A percentile compares a stretch with the other conserved stretches of the same genome.
These are phyloP conservation scores for Stentor coeruleus DNA, from an alignment of 73 alveolate species.

Conservation along the genomic window DNA sequence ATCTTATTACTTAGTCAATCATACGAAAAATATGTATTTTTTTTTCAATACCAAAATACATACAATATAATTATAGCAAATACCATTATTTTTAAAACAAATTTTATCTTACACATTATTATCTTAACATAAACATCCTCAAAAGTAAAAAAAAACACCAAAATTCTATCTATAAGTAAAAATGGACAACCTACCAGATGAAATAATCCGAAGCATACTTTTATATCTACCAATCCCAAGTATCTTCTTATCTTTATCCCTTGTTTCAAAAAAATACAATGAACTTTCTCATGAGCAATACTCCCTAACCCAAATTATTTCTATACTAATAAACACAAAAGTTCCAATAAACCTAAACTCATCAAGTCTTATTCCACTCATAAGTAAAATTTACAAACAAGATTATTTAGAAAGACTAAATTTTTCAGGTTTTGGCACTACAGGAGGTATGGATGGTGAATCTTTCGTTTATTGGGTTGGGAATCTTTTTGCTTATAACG, in stretches of 20 bases:
- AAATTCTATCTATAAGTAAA: no score
- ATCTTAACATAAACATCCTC: no score
- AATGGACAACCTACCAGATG: neutral
- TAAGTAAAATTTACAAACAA: neutral
- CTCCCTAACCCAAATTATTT: neutral
- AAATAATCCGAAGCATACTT: neutral
- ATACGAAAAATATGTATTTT: no score
- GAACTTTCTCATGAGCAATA: neutral
- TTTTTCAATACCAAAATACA: no score
- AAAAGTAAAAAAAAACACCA: no score
- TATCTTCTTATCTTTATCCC: neutral
- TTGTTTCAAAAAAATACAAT: neutral
- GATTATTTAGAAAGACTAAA: neutral
- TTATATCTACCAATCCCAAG: neutral
- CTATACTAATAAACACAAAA: neutral
- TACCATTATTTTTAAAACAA: no score
- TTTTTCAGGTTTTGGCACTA: constrained; percentile 11
- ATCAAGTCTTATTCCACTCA: neutral
- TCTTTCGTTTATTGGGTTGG: neutral
- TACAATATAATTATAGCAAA: no score
- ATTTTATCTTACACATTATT: no score
- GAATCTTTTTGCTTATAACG: neutral
- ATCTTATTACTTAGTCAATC: no score
- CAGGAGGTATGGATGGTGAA: constrained; percentile 13
- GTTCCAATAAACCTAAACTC: neutral